These are phyloP conservation scores for Penicillium desertorum DNA, from an alignment of 495 filamentous ascomycete genomes.

Conservation along the genomic window DNA sequence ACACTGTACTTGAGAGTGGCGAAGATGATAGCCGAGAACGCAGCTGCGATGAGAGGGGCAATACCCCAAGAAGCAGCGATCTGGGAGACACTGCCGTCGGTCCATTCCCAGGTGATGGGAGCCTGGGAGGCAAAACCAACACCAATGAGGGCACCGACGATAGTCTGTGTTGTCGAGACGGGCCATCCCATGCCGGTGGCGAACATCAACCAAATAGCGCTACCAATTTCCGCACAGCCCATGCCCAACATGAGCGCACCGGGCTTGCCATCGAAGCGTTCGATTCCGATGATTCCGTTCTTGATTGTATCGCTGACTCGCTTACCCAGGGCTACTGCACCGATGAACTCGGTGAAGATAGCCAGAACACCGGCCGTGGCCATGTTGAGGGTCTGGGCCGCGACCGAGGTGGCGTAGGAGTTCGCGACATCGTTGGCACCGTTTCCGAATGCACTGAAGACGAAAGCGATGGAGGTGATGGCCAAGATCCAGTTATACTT, in stretches of 20 bases:
- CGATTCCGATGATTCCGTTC: constrained; percentile 58
- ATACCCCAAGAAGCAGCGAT: constrained; percentile 63
- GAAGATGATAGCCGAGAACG: constrained; percentile 63
- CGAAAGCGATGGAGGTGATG: constrained; percentile 44
- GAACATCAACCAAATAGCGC: constrained; percentile 58
- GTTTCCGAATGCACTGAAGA: constrained; percentile 45
- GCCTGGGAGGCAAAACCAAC: constrained; percentile 61
- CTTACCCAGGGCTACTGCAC: constrained; percentile 61
- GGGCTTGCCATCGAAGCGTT: constrained; percentile 52
- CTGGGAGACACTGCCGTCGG: constrained; percentile 51
- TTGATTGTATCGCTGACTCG: constrained; percentile 68
- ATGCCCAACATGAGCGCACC: constrained; percentile 61
- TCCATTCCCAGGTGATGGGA: constrained; percentile 58
- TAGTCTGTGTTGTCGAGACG: constrained; percentile 65
- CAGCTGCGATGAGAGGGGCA: constrained; percentile 58
- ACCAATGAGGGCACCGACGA: constrained; percentile 61
- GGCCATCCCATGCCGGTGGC: constrained; percentile 57
- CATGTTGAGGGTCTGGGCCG: constrained; percentile 40
- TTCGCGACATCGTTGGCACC: constrained; percentile 51
- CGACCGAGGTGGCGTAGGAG: constrained; percentile 44
- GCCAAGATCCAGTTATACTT: constrained; percentile 54
- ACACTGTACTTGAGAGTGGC: constrained; percentile 62
- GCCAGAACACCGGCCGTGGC: constrained; percentile 39
- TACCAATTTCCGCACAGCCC: constrained; percentile 59
- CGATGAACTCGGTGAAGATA: constrained; percentile 51